phyloP scores from a whole-genome alignment of 768 basidiomycete species.

The Boletus sp. region DNA sequence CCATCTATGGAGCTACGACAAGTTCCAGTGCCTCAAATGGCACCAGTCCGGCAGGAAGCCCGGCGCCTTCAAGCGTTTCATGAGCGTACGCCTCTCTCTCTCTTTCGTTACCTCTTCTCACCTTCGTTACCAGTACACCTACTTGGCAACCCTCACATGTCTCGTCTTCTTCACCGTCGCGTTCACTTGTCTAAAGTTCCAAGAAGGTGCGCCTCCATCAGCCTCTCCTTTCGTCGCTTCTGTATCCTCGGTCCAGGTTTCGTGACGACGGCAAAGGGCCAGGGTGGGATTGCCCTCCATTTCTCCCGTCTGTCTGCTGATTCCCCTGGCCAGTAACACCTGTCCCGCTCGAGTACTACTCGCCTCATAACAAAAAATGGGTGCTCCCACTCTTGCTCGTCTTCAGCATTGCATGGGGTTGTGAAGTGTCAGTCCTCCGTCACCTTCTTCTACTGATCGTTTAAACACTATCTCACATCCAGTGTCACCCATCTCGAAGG shows the following conservation, averaged over 20 bases:
- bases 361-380: conserved; percentile 42
- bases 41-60: conserved; percentile 65
- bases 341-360: conserved; percentile 53
- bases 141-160: conserved; percentile 64
- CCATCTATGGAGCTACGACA: conserved; percentile 82
- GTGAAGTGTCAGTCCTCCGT: conserved; percentile 57
- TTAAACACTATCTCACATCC: background rate
- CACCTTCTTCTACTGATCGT: background rate
- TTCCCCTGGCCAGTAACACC: conserved; percentile 45
- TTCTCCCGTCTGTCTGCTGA: conserved; percentile 1
- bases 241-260: conserved; percentile 15
- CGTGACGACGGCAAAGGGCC: conserved; percentile 6
- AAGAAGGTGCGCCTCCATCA: conserved; percentile 50
- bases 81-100: conserved; percentile 62
- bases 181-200: conserved; percentile 64
- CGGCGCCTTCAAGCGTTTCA: conserved; percentile 83
- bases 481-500: conserved; percentile 85
- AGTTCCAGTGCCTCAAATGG: conserved; percentile 73
- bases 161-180: conserved; percentile 61
- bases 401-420: conserved; percentile 69
- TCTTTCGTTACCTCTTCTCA: conserved; percentile 6
- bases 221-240: background rate
- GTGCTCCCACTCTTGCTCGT: conserved; percentile 69
- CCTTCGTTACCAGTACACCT: conserved; percentile 59
- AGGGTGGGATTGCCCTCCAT: conserved; percentile 7